phyloP scores from a whole-genome alignment of 2,329 filamentous ascomycete species.

The Sclerotinia minor region DNA sequence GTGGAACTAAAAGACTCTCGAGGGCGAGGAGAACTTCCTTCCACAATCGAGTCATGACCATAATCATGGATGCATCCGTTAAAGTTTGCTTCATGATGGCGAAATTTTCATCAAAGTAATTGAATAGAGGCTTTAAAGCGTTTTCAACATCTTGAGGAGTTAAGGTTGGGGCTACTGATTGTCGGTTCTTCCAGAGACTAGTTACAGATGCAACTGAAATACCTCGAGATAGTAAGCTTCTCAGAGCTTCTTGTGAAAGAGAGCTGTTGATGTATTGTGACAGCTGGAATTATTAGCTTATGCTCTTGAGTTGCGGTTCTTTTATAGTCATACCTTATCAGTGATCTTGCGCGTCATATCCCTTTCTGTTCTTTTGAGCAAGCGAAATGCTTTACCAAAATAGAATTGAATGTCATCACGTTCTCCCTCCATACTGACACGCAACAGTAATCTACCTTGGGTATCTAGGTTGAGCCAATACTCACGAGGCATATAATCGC shows the following conservation, averaged over 20 bases:
- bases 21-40: conserved; percentile 95
- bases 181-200: conserved; percentile 64
- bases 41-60: conserved; percentile 97
- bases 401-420: conserved; percentile 98
- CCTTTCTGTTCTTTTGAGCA: conserved; percentile 90
- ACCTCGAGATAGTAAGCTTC: conserved; percentile 68
- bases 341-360: conserved; percentile 99
- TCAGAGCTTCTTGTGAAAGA: conserved; percentile 79
- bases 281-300: conserved; percentile 55
- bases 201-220: conserved; percentile 72
- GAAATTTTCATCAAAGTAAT: conserved; percentile 98
- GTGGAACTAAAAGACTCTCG: conserved; percentile 86
- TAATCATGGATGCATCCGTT: conserved; percentile 93
- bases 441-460: conserved; percentile 82
- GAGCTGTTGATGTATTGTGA: conserved; percentile 90
- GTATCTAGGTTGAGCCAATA: conserved; percentile 98
- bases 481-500: conserved; percentile 91
- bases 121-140: conserved; percentile 80
- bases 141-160: conserved; percentile 75
- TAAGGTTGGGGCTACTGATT: conserved; percentile 56
- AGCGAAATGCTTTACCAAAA: conserved; percentile 94
- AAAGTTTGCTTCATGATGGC: conserved; percentile 98
- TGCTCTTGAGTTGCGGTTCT: conserved; percentile 18
- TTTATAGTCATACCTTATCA: conserved; percentile 69
- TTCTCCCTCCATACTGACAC: conserved; percentile 98